phyloP scores from a whole-genome alignment of 441 rosid genomes.

The Macaranga tanarius region DNA sequence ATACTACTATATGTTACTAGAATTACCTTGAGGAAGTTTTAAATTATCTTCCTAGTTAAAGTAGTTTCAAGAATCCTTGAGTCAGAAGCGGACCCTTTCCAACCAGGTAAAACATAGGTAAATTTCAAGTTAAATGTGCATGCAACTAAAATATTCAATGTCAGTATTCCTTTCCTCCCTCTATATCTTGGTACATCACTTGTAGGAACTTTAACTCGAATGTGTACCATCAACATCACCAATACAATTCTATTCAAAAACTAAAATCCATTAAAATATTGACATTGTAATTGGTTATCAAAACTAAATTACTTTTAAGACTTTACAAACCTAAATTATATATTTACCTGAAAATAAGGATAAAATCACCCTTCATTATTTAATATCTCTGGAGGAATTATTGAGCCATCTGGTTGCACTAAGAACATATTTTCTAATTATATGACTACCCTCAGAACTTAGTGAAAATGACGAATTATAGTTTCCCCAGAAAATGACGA shows the following conservation, averaged over 20 bases:
- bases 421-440: not conserved
- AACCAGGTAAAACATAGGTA: not conserved
- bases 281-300: too few species aligned
- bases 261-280: not conserved
- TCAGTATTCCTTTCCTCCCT: not conserved
- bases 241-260: not conserved
- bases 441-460: not conserved
- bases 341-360: not conserved
- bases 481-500: conserved; percentile 4
- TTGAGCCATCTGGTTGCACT: not conserved
- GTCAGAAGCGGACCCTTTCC: not conserved
- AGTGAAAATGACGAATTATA: not conserved
- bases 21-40: not conserved
- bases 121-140: not conserved
- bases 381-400: not conserved
- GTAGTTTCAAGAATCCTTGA: not conserved
- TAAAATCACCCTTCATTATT: not conserved
- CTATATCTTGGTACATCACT: not conserved
- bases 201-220: not conserved
- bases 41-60: not conserved
- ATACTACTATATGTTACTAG: too few species aligned
- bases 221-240: not conserved
- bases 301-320: too few species aligned
- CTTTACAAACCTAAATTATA: not conserved
- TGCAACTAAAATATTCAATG: not conserved